These are phyloP conservation scores for Pisolithus thermaeus DNA, from an alignment of 1,284 basidiomycete species.

Conservation along the genomic window DNA sequence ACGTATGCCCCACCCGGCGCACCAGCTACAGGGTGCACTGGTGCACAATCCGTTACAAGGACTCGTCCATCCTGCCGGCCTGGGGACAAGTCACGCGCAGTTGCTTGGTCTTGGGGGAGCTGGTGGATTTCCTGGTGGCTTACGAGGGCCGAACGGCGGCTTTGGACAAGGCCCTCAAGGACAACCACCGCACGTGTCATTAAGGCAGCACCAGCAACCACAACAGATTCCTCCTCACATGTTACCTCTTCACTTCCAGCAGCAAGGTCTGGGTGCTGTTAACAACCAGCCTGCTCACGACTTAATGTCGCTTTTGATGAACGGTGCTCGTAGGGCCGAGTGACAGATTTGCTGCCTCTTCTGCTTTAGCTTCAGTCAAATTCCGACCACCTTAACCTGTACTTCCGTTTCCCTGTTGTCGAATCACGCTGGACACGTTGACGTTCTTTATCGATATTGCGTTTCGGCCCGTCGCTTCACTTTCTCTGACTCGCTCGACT, in stretches of 20 bases:
- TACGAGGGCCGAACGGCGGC: constrained; percentile 38
- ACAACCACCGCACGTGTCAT: constrained; percentile 34
- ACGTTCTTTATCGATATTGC: constrained; percentile 29
- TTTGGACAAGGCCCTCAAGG: constrained; percentile 46
- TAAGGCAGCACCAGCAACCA: constrained; percentile 41
- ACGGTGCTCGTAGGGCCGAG: constrained; percentile 55
- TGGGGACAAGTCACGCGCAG: constrained; percentile 43
- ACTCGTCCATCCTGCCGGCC: constrained; percentile 44
- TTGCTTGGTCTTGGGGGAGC: constrained; percentile 41
- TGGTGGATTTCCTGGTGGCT: constrained; percentile 33
- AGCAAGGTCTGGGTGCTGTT: constrained; percentile 42
- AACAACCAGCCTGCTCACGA: constrained; percentile 60
- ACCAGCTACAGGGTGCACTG: constrained; percentile 42
- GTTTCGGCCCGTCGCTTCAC: constrained; percentile 22
- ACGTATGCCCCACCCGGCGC: constrained; percentile 46
- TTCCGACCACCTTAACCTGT: constrained; percentile 9
- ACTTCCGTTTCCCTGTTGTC: constrained; percentile 7
- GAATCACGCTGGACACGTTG: constrained; percentile 18
- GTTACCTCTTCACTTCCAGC: constrained; percentile 57
- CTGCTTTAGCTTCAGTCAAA: constrained; percentile 10
- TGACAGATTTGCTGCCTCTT: constrained; percentile 6
- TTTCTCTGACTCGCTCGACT: constrained; percentile 17
- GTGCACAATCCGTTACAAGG: constrained; percentile 38
- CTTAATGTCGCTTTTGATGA: constrained; percentile 75
- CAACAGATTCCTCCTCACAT: constrained; percentile 50